These are phyloP conservation scores for Exophiala calicioides DNA, from an alignment of 2,329 filamentous ascomycete species.

Conservation along the genomic window DNA sequence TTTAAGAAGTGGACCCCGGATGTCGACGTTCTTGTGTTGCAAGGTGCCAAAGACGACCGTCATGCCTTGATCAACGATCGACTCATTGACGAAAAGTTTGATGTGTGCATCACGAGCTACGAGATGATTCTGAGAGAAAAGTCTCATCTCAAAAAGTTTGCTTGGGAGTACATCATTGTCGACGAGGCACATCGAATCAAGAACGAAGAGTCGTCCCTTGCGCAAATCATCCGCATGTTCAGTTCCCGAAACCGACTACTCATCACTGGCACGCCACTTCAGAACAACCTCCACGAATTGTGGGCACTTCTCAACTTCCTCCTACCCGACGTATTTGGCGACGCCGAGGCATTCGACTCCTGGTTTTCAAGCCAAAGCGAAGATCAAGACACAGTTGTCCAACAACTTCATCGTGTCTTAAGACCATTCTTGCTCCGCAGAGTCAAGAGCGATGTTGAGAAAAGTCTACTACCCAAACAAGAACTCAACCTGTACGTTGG, in stretches of 20 bases:
- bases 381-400: slow-evolving; percentile 92
- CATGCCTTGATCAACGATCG: slow-evolving; percentile 84
- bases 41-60: slow-evolving; percentile 93
- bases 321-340: slow-evolving; percentile 96
- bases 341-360: slow-evolving; percentile 93
- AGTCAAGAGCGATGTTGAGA: slow-evolving; percentile 97
- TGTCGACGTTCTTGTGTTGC: slow-evolving; percentile 88
- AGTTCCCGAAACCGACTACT: slow-evolving; percentile 91
- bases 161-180: slow-evolving; percentile 99
- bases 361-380: slow-evolving; percentile 92
- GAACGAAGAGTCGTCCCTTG: slow-evolving; percentile 95
- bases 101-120: slow-evolving; percentile 97
- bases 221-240: slow-evolving; percentile 94
- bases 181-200: slow-evolving; percentile 99
- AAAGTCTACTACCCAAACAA: slow-evolving; percentile 95
- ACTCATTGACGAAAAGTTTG: slow-evolving; percentile 91
- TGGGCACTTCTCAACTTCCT: slow-evolving; percentile 98
- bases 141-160: slow-evolving; percentile 91
- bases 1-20: slow-evolving; percentile 94
- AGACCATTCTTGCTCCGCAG: slow-evolving; percentile 91
- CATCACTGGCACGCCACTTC: slow-evolving; percentile 93
- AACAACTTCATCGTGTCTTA: slow-evolving; percentile 90
- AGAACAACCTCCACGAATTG: slow-evolving; percentile 97
- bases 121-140: slow-evolving; percentile 98
- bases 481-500: slow-evolving; percentile 96